Evolutionary conservation across 2,329 filamentous ascomycete species (phyloP).

Genomic region (Fusarium neocosmosporiellum): DNA sequence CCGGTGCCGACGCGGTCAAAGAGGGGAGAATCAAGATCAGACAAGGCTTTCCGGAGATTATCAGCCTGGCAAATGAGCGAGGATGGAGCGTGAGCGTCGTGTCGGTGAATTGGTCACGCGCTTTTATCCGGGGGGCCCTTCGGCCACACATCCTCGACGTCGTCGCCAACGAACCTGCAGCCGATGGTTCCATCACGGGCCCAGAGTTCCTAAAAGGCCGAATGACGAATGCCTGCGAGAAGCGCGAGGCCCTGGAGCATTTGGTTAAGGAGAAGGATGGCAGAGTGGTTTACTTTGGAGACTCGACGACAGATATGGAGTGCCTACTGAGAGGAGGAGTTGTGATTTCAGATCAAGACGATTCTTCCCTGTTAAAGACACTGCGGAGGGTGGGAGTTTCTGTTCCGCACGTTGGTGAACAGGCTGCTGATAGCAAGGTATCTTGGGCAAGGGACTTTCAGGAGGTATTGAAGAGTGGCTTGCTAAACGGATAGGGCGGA

Average conservation of each 20-base stretch:
- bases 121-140: conserved; percentile 60
- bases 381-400: conserved; percentile 52
- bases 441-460: conserved; percentile 58
- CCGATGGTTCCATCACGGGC: conserved; percentile 55
- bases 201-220: conserved; percentile 46
- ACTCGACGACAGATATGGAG: conserved; percentile 67
- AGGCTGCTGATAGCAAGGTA: conserved; percentile 33
- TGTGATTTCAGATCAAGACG: conserved; percentile 55
- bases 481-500: conserved; percentile 31
- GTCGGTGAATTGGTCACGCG: conserved; percentile 63
- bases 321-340: conserved; percentile 62
- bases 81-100: conserved; percentile 57
- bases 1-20: conserved; percentile 52
- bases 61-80: conserved; percentile 39
- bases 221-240: conserved; percentile 57
- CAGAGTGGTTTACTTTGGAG: conserved; percentile 65
- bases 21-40: conserved; percentile 50
- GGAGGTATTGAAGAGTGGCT: conserved; percentile 52
- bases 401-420: conserved; percentile 51
- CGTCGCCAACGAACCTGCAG: conserved; percentile 57
- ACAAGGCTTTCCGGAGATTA: conserved; percentile 53
- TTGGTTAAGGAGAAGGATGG: conserved; percentile 37
- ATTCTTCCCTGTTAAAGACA: conserved; percentile 49
- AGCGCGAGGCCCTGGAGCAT: conserved; percentile 54
- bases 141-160: conserved; percentile 48